Conservation (phyloP, 148 eudicot species). For the Silene conica region DNA sequence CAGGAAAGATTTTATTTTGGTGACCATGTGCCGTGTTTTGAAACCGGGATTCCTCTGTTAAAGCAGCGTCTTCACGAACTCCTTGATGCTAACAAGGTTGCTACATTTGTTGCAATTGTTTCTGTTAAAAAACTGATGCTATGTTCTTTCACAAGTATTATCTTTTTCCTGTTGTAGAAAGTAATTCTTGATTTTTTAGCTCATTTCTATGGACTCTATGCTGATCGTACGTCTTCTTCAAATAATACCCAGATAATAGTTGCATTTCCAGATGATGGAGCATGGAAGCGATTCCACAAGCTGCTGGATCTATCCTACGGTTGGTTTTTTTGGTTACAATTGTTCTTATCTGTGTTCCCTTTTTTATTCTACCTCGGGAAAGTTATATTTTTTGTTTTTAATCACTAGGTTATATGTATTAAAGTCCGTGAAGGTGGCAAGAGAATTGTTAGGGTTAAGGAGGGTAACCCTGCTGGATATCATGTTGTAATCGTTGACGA, state of each 20-base stretch:
- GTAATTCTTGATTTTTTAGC: neutral
- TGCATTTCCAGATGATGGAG: slow-evolving; percentile 99
- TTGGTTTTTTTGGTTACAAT: slow-evolving; percentile 27
- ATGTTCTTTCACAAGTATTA: neutral
- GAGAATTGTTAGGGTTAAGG: slow-evolving; percentile 88
- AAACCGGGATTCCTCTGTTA: slow-evolving; percentile 86
- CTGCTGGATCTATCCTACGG: slow-evolving; percentile 78
- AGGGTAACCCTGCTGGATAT: slow-evolving; percentile 85
- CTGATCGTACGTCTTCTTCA: neutral
- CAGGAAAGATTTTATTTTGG: slow-evolving; percentile 97
- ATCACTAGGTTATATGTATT: slow-evolving; percentile 68
- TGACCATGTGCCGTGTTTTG: slow-evolving; percentile 89
- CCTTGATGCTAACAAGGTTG: slow-evolving; percentile 69
- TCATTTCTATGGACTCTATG: neutral
- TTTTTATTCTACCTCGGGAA: neutral
- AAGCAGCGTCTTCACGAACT: slow-evolving; percentile 90
- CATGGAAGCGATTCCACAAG: slow-evolving; percentile 98
- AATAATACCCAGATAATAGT: slow-evolving; percentile 54
- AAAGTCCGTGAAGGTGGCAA: slow-evolving; percentile 98
- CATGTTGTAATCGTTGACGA: slow-evolving; percentile 99
- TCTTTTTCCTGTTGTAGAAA: neutral
- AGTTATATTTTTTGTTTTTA: neutral
- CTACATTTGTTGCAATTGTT: neutral
- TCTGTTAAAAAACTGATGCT: neutral
- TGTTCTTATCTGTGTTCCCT: slow-evolving; percentile 3